These are phyloP conservation scores for Schoenoplectus triqueter DNA, from an alignment of 202 grass and related monocot genomes.

Conservation along the genomic window DNA sequence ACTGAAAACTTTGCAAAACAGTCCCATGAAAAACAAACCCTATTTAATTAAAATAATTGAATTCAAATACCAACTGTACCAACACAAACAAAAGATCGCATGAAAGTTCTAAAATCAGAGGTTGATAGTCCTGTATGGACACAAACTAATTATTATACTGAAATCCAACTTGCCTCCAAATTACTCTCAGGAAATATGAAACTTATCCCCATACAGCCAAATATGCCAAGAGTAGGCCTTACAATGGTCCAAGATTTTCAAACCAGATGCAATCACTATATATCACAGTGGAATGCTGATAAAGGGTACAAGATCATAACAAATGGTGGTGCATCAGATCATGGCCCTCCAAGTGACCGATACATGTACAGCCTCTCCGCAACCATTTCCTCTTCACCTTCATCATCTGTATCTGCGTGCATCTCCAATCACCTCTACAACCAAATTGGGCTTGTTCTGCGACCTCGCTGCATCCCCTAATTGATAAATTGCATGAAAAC, in stretches of 20 bases:
- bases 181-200: slow-evolving; percentile 8
- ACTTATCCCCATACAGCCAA: background rate
- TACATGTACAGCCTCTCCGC: slow-evolving; percentile 48
- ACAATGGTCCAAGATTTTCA: background rate
- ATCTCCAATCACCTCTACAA: slow-evolving; percentile 48
- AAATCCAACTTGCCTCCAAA: background rate
- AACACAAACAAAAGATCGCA: background rate
- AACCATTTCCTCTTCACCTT: slow-evolving; percentile 26
- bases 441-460: slow-evolving; percentile 43
- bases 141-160: slow-evolving; percentile 8
- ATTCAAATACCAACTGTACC: background rate
- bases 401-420: background rate
- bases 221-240: background rate
- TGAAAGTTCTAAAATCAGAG: background rate
- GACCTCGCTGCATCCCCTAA: slow-evolving; percentile 45
- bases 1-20: background rate
- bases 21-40: background rate
- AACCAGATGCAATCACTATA: background rate
- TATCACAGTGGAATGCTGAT: background rate
- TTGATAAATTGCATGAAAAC: slow-evolving; percentile 43
- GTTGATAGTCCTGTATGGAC: background rate
- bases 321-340: slow-evolving; percentile 44
- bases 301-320: slow-evolving; percentile 49
- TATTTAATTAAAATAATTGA: background rate
- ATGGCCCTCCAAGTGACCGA: slow-evolving; percentile 43